A percentile compares a stretch with the other conserved stretches of the same genome.
Conservation (phyloP, 768 basidiomycete species). For the Termitomyces eurrhizus region DNA sequence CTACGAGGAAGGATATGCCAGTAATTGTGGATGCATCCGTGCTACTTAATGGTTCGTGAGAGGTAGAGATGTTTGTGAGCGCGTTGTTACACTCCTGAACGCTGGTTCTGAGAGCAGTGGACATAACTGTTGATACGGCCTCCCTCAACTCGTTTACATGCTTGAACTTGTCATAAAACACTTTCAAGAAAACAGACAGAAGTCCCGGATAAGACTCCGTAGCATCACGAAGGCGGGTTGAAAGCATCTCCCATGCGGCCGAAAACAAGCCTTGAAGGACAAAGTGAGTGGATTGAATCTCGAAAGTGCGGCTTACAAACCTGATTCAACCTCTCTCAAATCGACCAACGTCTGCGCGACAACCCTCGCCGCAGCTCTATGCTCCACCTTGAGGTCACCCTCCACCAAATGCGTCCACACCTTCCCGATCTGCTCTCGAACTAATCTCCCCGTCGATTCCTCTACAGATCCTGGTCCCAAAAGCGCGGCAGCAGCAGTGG, state of each 20-base stretch:
- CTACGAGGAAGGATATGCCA: slow-evolving; percentile 28
- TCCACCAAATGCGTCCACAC: slow-evolving; percentile 46
- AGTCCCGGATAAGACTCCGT: slow-evolving; percentile 25
- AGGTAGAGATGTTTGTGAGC: background rate
- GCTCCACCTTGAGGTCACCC: slow-evolving; percentile 44
- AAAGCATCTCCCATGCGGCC: slow-evolving; percentile 44
- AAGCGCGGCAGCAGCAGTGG: slow-evolving; percentile 4
- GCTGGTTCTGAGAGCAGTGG: slow-evolving; percentile 29
- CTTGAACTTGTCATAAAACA: slow-evolving; percentile 38
- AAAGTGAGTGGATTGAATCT: background rate
- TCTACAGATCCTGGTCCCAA: slow-evolving; percentile 1
- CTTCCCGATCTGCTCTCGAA: slow-evolving; percentile 40
- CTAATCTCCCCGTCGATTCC: slow-evolving; percentile 24
- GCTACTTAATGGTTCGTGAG: background rate
- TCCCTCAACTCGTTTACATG: slow-evolving; percentile 21
- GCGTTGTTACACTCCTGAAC: slow-evolving; percentile 24
- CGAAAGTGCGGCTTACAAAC: slow-evolving; percentile 14
- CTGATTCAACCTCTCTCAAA: slow-evolving; percentile 27
- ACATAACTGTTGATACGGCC: slow-evolving; percentile 26
- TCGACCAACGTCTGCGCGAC: slow-evolving; percentile 38
- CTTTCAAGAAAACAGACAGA: slow-evolving; percentile 43
- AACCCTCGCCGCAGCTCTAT: slow-evolving; percentile 35
- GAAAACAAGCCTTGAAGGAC: slow-evolving; percentile 39
- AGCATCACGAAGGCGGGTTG: slow-evolving; percentile 23
- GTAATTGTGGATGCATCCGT: background rate